phyloP scores from a whole-genome alignment of 768 basidiomycete species.

The Favolaschia claudopus region DNA sequence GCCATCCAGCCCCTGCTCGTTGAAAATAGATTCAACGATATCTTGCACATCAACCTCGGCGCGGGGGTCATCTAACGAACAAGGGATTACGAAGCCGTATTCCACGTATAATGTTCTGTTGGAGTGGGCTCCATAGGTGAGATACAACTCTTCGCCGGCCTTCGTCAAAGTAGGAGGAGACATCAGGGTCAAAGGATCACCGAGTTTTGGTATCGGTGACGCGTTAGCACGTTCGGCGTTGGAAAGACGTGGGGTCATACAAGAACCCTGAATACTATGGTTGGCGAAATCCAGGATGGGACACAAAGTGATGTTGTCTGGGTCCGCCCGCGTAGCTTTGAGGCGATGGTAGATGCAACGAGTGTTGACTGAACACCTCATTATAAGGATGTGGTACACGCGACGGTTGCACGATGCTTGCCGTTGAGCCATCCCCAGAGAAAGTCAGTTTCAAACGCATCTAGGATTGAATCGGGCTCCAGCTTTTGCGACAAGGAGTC shows the following conservation, averaged over 20 bases:
- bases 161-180: conserved; percentile 51
- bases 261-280: conserved; percentile 56
- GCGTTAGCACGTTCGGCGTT: conserved; percentile 45
- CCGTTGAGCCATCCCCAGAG: conserved; percentile 96
- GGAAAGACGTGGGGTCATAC: conserved; percentile 51
- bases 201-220: conserved; percentile 42
- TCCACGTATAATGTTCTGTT: conserved; percentile 84
- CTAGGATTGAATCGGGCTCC: conserved; percentile 17
- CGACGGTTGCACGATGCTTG: conserved; percentile 36
- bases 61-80: conserved; percentile 38
- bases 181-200: conserved; percentile 58
- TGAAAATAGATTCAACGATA: conserved; percentile 59
- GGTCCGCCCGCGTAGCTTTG: conserved; percentile 53
- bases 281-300: conserved; percentile 94
- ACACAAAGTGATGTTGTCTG: conserved; percentile 85
- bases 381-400: conserved; percentile 22
- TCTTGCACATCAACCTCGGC: conserved; percentile 74
- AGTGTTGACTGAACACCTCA: conserved; percentile 77
- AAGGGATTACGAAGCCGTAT: conserved; percentile 81
- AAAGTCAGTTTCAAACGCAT: conserved; percentile 53
- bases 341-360: conserved; percentile 83
- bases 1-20: conserved; percentile 47
- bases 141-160: conserved; percentile 70
- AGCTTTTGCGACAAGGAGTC: conserved; percentile 7
- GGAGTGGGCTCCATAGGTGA: conserved; percentile 83